Evolutionary conservation across 2,329 filamentous ascomycete genomes (phyloP).

Genomic region (Teratosphaeria zuluensis): DNA sequence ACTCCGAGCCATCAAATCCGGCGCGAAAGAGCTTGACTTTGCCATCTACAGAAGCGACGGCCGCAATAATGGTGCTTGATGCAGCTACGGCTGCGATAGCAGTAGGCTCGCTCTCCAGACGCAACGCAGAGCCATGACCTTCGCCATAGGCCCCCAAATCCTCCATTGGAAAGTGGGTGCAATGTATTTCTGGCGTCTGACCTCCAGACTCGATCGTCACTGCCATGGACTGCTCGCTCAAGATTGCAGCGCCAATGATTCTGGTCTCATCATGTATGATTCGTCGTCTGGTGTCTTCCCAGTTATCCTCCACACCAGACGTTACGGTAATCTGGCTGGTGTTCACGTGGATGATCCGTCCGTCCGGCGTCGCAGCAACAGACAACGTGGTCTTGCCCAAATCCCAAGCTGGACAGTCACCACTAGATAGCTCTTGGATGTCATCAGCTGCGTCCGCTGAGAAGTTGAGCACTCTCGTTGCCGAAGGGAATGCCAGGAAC

Average conservation of each 20-base stretch:
- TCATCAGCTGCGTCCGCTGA: conserved; percentile 10
- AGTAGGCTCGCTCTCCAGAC: not conserved
- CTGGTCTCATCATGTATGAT: conserved; percentile 3
- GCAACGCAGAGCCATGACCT: not conserved
- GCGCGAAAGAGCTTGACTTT: not conserved
- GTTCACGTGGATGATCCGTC: conserved; percentile 22
- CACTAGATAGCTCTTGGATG: conserved; percentile 8
- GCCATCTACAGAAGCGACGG: not conserved
- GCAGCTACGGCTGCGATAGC: not conserved
- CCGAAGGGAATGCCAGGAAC: conserved; percentile 25
- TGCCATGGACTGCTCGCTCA: not conserved
- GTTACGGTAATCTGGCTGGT: conserved; percentile 13
- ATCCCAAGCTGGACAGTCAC: conserved; percentile 14
- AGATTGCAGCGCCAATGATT: conserved; percentile 18
- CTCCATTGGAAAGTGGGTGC: not conserved
- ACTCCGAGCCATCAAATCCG: not conserved
- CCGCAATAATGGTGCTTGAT: not conserved
- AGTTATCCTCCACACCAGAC: conserved; percentile 13
- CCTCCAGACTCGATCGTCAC: not conserved
- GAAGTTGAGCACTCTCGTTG: conserved; percentile 14
- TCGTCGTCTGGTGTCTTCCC: conserved; percentile 17
- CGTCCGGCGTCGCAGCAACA: conserved; percentile 10
- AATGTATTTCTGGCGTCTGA: not conserved
- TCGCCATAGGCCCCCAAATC: not conserved
- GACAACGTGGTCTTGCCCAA: conserved; percentile 16